These are phyloP conservation scores for Raphidocelis subcapitata DNA, from an alignment of 139 green algal genomes.

Conservation along the genomic window DNA sequence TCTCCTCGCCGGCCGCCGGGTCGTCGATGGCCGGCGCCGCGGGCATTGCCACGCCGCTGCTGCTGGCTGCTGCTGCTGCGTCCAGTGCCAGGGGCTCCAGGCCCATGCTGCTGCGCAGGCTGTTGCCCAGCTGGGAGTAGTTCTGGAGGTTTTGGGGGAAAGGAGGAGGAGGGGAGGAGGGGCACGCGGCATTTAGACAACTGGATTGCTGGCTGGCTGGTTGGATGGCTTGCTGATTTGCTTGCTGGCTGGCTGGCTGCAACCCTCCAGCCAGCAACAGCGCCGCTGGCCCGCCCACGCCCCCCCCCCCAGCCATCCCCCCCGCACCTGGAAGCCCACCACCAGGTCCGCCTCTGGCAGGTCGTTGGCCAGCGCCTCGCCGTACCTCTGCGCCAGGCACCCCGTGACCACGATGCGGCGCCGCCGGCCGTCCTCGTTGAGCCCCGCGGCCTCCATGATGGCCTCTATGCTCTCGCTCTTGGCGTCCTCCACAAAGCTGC, in stretches of 20 bases:
- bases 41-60: neutral
- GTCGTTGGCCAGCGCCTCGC: constrained; percentile 63
- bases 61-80: neutral
- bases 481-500: constrained; percentile 78
- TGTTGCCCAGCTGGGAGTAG: constrained; percentile 54
- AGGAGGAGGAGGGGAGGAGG: no score
- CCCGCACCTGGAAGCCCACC: constrained; percentile 55
- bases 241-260: no score
- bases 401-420: constrained; percentile 83
- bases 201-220: no score
- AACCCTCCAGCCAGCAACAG: no score
- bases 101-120: no score
- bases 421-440: constrained; percentile 62
- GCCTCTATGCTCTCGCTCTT: constrained; percentile 36
- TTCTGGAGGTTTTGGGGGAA: constrained; percentile 44
- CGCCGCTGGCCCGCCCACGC: no score
- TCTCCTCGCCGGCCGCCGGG: neutral
- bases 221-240: no score
- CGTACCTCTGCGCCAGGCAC: constrained; percentile 89
- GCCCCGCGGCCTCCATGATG: constrained; percentile 73
- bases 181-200: no score
- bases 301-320: no score
- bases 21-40: no score
- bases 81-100: no score
- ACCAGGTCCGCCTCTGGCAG: constrained; percentile 88